phyloP scores from a whole-genome alignment of 1,284 basidiomycete genomes.

The Apiotrichum akiyoshidainum region DNA sequence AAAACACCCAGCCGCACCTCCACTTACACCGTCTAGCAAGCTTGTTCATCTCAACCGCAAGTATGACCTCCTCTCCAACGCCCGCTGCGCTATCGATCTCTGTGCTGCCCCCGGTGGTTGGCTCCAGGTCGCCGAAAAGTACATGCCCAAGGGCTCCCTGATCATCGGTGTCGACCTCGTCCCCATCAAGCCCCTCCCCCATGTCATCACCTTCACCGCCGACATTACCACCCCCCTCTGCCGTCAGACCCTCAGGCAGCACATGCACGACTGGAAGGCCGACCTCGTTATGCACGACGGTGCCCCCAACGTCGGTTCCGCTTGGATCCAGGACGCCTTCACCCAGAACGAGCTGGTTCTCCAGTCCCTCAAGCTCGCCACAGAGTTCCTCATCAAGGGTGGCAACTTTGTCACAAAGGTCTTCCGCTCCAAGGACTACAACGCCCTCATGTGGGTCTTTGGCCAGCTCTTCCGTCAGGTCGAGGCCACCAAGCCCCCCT shows the following conservation, averaged over 20 bases:
- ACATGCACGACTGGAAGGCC: conserved; percentile 99
- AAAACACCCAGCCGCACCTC: background rate
- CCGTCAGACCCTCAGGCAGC: conserved; percentile 76
- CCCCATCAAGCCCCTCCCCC: conserved; percentile 92
- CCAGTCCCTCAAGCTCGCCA: conserved; percentile 92
- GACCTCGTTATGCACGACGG: conserved; percentile 99
- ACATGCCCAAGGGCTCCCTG: conserved; percentile 92
- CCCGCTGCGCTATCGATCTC: conserved; percentile 94
- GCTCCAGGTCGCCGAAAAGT: conserved; percentile 97
- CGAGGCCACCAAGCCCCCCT: conserved; percentile 98
- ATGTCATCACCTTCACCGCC: conserved; percentile 85
- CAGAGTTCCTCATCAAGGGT: conserved; percentile 90
- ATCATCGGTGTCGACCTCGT: conserved; percentile 98
- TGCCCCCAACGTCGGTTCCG: conserved; percentile 98
- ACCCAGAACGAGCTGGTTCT: conserved; percentile 95
- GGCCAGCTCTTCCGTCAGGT: conserved; percentile 93
- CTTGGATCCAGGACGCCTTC: conserved; percentile 99
- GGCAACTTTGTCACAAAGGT: conserved; percentile 98
- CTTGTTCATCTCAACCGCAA: conserved; percentile 99
- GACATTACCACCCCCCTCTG: conserved; percentile 95
- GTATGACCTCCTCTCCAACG: conserved; percentile 84
- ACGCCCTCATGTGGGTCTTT: conserved; percentile 98
- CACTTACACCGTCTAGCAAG: conserved; percentile 58
- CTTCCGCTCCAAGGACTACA: conserved; percentile 98
- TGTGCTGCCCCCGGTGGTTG: conserved; percentile 99